Evolutionary conservation across 2,329 filamentous ascomycete genomes (phyloP).

Genomic region (Penicillium sp.): DNA sequence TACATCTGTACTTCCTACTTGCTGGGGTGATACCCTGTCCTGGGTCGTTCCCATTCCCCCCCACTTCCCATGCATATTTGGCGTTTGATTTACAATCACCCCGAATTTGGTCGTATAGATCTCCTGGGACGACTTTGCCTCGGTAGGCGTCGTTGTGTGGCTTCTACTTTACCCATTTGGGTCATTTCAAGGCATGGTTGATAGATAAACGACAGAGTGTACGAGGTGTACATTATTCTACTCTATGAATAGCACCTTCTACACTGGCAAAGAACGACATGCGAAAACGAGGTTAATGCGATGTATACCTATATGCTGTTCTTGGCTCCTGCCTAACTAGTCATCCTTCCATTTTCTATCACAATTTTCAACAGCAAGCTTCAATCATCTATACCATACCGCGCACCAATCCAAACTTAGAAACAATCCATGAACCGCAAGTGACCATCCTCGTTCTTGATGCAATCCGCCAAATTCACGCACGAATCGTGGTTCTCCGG

Average conservation of each 20-base stretch:
- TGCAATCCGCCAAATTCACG: constrained; percentile 24
- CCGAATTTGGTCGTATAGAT: background rate
- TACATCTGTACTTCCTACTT: background rate
- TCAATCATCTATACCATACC: background rate
- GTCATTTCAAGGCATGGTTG: background rate
- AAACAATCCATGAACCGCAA: constrained; percentile 27
- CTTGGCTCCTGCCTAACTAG: background rate
- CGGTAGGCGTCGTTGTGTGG: background rate
- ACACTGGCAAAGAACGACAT: background rate
- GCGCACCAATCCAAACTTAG: constrained; percentile 5
- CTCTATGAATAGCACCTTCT: background rate
- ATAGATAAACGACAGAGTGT: background rate
- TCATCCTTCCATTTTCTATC: background rate
- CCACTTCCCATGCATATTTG: background rate
- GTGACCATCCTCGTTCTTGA: constrained; percentile 26
- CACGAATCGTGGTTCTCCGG: constrained; percentile 11
- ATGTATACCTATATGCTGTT: no score
- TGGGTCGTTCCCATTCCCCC: background rate
- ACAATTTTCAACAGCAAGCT: background rate
- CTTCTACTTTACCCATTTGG: background rate
- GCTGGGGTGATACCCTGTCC: background rate
- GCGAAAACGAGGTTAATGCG: background rate
- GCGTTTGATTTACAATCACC: background rate
- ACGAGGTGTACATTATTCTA: no score
- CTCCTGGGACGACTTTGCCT: background rate